Percentiles rank a stretch among this genome's conserved stretches.
Evolutionary conservation across 179 eudicot species (phyloP).

Genomic region (Silene noctiflora): DNA sequence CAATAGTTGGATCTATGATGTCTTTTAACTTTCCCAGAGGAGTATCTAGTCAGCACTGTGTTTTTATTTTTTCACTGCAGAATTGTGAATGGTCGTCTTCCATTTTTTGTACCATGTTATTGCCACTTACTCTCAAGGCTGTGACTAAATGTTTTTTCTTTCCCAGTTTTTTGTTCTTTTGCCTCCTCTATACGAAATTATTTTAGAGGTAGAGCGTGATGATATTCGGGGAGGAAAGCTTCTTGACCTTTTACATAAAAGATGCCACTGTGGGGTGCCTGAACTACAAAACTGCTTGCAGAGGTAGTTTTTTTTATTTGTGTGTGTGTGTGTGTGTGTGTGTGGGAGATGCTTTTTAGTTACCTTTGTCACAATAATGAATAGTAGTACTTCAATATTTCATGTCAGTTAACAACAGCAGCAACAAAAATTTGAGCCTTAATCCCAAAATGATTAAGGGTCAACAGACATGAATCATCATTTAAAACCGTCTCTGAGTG

Average conservation of each 20-base stretch:
- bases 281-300: constrained; percentile 92
- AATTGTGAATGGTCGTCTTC: not conserved
- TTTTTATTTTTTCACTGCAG: not conserved
- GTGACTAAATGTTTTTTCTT: constrained; percentile 26
- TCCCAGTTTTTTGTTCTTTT: constrained; percentile 80
- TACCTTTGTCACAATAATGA: not conserved
- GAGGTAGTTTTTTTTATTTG: constrained; percentile 40
- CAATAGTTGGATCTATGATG: no score
- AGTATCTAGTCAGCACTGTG: not conserved
- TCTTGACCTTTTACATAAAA: constrained; percentile 80
- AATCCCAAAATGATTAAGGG: no score
- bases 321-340: no score
- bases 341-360: not conserved
- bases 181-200: constrained; percentile 89
- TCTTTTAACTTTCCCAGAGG: no score
- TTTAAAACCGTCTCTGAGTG: no score
- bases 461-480: no score
- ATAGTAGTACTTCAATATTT: not conserved
- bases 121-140: constrained; percentile 11
- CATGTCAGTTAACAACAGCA: not conserved
- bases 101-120: not conserved
- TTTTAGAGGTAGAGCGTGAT: constrained; percentile 85
- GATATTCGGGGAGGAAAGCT: constrained; percentile 77
- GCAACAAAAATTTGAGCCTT: no score
- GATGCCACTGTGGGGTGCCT: constrained; percentile 99